Base-by-base conservation (phyloP, 805 yeast genomes). In the Teunomyces aglyptinius region DNA sequence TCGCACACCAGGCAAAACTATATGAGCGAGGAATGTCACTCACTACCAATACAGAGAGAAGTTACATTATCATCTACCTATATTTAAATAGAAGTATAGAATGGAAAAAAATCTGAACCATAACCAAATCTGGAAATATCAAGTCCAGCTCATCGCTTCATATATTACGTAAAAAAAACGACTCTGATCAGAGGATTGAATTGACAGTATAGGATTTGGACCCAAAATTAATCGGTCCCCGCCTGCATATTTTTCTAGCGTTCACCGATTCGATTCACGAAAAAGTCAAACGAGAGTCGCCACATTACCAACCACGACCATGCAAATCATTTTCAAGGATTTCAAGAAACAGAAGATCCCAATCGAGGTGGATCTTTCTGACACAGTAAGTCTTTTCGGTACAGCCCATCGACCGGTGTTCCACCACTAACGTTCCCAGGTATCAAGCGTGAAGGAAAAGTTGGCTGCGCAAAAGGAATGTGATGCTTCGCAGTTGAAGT, bases 341-440 rank as follows among this genome's bases (percentile, higher is more conserved):
- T 87, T 94, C 71, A 91, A 94, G 71, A 94, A 92, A 71, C 90
- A 89, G 63, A 86, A 83, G 63, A 81, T 91, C 65, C 79, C 89
- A 24, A 60, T 94, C 49, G 96, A 89, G 22, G 78, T 89, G 48
- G 95, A 86, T 49, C 75, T 77, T 6, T 50, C 77, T 11, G 89
- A 83, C 43, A 77, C 89, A 2, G 92, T 87, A 61, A 55, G 81
- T 74, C 26, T 11, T 5, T 40, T 24, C 8, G 11, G 35, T 12
- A n/a, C 15, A 29, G 33, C 22, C 22, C 13, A 13, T 12, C 38
- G 5, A 12, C 13, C 12, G 4, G 20, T 13, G 11, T 29, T 29
- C 7, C 15, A 15, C 16, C 15, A 45, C 49, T 45, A 48, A 45
- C 50, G 24, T 16, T 36, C 10, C 7, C 19, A 80, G 84, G 77